These are phyloP conservation scores for Balakata baccata DNA, from an alignment of 345 rosid species.

Conservation along the genomic window DNA sequence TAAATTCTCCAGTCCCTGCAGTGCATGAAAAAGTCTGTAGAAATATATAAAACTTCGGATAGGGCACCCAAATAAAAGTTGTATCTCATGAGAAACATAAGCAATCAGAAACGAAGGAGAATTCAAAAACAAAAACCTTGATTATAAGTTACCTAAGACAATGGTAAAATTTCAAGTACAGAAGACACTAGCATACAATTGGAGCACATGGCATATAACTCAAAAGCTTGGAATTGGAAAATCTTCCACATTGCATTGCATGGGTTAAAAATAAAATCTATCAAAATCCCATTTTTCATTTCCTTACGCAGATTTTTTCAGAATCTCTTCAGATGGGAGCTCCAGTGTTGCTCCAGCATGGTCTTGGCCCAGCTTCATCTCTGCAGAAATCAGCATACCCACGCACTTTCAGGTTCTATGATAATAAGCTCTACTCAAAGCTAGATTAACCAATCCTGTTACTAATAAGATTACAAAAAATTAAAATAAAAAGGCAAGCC, in stretches of 20 bases:
- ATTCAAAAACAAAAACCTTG: neutral
- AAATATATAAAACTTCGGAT: too few relatives aligned
- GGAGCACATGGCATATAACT: neutral
- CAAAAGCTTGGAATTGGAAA: neutral
- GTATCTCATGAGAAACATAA: neutral
- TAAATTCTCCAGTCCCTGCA: too few relatives aligned
- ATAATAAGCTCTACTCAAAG: neutral
- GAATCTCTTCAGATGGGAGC: constrained; percentile 68
- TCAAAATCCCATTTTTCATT: neutral
- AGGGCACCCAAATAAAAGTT: too few relatives aligned
- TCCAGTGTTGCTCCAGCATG: constrained; percentile 87
- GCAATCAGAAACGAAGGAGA: neutral
- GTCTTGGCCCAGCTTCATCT: constrained; percentile 67
- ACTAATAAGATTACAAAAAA: neutral
- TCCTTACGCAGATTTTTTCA: constrained; percentile 45
- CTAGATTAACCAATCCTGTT: neutral
- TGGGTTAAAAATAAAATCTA: neutral
- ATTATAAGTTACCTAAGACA: neutral
- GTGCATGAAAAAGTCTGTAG: too few relatives aligned
- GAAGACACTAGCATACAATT: neutral
- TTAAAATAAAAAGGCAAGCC: too few relatives aligned
- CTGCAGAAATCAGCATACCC: constrained; percentile 35
- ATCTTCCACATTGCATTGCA: constrained; percentile 5
- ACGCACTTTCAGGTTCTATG: neutral
- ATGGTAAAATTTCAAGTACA: neutral